A percentile compares a stretch with the other conserved stretches of the same genome.
Evolutionary conservation across 768 basidiomycete species (phyloP).

Genomic region (Trametopsis cervina): DNA sequence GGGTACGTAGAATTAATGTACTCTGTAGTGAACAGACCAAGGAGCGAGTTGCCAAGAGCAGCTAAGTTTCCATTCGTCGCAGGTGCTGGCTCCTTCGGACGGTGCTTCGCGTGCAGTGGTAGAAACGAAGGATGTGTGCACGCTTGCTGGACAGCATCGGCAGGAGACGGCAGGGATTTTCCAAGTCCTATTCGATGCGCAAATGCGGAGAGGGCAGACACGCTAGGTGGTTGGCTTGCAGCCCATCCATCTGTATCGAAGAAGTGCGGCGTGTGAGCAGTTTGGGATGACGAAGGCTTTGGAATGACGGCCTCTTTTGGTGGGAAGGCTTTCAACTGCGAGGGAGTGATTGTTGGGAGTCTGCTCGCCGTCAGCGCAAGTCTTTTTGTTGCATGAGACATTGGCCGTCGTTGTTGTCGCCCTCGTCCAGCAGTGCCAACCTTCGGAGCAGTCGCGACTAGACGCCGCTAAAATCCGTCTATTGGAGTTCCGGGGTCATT

Average conservation of each 20-base stretch:
- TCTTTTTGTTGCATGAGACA: conserved; percentile 58
- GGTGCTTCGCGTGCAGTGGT: conserved; percentile 45
- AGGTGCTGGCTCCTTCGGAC: conserved; percentile 47
- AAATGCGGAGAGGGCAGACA: conserved; percentile 67
- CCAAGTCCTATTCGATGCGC: conserved; percentile 70
- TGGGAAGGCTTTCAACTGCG: conserved; percentile 51
- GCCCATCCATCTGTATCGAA: conserved; percentile 70
- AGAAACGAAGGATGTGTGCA: conserved; percentile 77
- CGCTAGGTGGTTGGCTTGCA: conserved; percentile 61
- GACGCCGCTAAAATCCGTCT: neutral
- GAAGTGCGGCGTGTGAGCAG: conserved; percentile 15
- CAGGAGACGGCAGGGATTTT: conserved; percentile 38
- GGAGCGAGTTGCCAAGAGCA: conserved; percentile 74
- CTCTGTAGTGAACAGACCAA: conserved; percentile 88
- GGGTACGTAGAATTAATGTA: conserved; percentile 77
- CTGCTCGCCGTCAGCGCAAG: conserved; percentile 41
- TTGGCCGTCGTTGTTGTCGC: conserved; percentile 23
- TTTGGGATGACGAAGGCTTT: conserved; percentile 16
- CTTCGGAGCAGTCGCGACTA: neutral
- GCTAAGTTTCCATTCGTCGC: conserved; percentile 72
- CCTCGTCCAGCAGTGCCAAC: conserved; percentile 6
- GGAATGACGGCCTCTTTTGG: conserved; percentile 43
- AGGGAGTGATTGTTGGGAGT: conserved; percentile 45
- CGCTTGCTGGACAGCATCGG: conserved; percentile 57
- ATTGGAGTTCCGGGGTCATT: neutral